Evolutionary conservation across 2,329 filamentous ascomycete genomes (phyloP).

Genomic region (Pseudocercospora fijiensis): DNA sequence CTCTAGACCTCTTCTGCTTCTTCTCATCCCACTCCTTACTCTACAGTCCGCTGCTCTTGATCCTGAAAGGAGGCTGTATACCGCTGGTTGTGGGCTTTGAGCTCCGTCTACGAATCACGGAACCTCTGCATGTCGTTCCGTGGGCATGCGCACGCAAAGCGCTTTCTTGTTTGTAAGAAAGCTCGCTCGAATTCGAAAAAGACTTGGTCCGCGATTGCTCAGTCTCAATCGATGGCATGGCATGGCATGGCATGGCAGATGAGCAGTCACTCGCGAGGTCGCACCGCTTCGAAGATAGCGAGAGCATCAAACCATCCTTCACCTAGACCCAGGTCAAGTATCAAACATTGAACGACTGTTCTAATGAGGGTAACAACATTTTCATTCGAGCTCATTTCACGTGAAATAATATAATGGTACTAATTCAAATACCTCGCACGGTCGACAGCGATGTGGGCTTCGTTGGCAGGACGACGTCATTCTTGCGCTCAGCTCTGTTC

Average conservation of each 20-base stretch:
- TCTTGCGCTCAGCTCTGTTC: neutral
- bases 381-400: neutral
- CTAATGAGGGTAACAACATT: neutral
- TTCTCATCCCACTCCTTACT: neutral
- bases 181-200: neutral
- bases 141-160: neutral
- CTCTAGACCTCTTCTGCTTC: neutral
- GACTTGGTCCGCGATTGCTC: neutral
- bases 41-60: too few species aligned
- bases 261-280: neutral
- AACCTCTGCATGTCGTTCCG: neutral
- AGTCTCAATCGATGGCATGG: neutral
- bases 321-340: neutral
- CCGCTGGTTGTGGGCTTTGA: too few species aligned
- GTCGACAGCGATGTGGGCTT: neutral
- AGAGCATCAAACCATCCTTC: neutral
- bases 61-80: neutral
- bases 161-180: too few species aligned
- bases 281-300: neutral
- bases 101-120: neutral
- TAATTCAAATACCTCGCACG: neutral
- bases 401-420: neutral
- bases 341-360: neutral
- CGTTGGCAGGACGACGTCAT: neutral
- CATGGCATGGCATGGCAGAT: too few species aligned